Base-by-base conservation (phyloP, 768 basidiomycete species). In the Boletus pseudopeckii region DNA sequence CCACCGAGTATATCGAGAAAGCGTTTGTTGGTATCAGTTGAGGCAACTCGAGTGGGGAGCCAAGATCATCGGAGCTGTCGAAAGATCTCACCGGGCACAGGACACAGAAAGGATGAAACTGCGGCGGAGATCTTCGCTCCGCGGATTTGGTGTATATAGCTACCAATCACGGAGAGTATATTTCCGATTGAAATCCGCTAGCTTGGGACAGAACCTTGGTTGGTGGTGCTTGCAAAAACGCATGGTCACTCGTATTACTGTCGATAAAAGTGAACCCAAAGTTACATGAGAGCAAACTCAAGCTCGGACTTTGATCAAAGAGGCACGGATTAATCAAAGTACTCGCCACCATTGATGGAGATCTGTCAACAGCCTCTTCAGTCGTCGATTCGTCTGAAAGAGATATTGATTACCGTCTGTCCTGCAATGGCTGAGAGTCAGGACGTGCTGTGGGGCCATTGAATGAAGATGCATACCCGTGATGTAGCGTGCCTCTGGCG, bases 1-100 rank as follows among this genome's bases (percentile, higher is more conserved):
- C 75, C 75, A 4, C 43, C 24, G 6, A 77, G 52, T 24, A 78
- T 62, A 22, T 60, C 48, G 9, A 68, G 48, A 50, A 79, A 72
- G 24, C 68, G 59, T 55, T 72, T 77, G 17, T 55, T 59, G 28
- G 22, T 22, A 1, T 22, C 22, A 22, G 22, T 22, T 10, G 45
- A 14, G 44, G 18, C 5, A 13, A 32, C 11, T 1, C 8, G 11
- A 26, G n/a, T 26, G 26, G 26, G 28, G 2, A 28, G 28, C 28
- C 24, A 4, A 24, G 24, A 24, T 24, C 24, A 24, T 24, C 24
- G 24, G 24, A 24, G 24, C 3, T 24, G 24, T 4, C 24, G 24
- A 24, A 5, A 5, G 24, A 24, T 24, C 24, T 22, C 22, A 22
- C 22, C 22, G 22, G 22, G 22, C 22, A 22, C 22, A 3, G 22